These are phyloP conservation scores for Lactifluus subvellereus DNA, from an alignment of 768 basidiomycete genomes.

Conservation along the genomic window DNA sequence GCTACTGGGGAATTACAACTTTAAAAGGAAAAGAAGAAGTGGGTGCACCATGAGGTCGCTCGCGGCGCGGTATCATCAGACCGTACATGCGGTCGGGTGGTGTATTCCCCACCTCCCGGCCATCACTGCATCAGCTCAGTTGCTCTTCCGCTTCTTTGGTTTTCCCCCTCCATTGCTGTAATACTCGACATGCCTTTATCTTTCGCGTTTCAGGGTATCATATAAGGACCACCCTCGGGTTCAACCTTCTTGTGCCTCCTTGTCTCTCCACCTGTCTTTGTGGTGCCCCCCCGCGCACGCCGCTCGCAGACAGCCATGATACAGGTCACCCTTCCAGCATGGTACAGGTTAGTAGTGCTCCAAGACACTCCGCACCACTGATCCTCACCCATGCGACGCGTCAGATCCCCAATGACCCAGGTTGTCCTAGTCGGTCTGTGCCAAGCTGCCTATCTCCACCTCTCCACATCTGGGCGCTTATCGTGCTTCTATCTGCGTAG, in stretches of 20 bases:
- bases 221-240: neutral
- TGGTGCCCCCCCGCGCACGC: neutral
- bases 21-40: neutral
- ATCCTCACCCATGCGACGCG: neutral
- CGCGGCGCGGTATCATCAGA: neutral
- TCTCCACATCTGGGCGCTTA: neutral
- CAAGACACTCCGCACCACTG: neutral
- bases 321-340: constrained; percentile 12
- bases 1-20: too few species aligned
- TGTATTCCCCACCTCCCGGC: neutral
- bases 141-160: neutral
- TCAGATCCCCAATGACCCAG: constrained; percentile 23
- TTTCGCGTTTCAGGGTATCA: constrained; percentile 5
- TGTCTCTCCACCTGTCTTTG: neutral
- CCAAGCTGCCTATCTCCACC: neutral
- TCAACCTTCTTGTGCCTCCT: neutral
- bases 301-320: neutral
- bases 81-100: neutral
- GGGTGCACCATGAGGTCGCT: neutral
- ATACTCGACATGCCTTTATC: neutral
- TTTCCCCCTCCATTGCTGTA: neutral
- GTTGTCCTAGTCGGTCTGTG: constrained; percentile 21
- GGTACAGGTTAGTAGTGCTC: constrained; percentile 18
- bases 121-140: neutral
- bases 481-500: neutral